Base-by-base conservation (phyloP, 768 basidiomycete species). In the Collybia sordida region DNA sequence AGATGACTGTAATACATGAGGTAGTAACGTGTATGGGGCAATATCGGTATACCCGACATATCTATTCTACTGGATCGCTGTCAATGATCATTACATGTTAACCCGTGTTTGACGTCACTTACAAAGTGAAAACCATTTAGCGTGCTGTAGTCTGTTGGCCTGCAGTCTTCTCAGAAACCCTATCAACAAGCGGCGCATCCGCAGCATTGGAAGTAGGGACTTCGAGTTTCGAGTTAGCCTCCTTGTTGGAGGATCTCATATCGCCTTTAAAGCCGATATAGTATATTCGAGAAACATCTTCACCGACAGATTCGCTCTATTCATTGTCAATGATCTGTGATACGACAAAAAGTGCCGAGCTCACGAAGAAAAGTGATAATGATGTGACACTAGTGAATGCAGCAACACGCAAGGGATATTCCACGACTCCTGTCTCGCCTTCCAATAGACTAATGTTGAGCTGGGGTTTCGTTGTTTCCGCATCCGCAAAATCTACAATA, bases 221-320 rank as follows among this genome's bases (percentile, higher is more conserved):
- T 59, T 84, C 86, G 42, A 87, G 73, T 62, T 80, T 83, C 41
- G 77, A 79, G 28, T 76, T 76, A n/a, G 70, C 77, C 46, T 88
- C 85, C 54, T 79, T 83, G 55, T 76, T 74, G 15, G 67, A 64
- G 15, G 74, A 72, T 46, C 75, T 72, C 41, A 75, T 72, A 55
- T 90, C 87, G 36, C 91, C 92, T 63, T 83, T 88, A 74, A 94
- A 94, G 17, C 91, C 91, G 37, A 93, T 60, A 59, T 85, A 94
- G 61, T 87, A 94, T 31, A 93, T 66, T 21, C 86, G 71, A 3
- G 86, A 80, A 15, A 68, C 54, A 6, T 89, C 85, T 22, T 77
- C 85, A 4, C 87, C 88, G 3, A 73, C 74, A 2, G 89, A 72
- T 36, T 90, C 81, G 47, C 80, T 82, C 89, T 90, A 49, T 23